A percentile compares a stretch with the other conserved stretches of the same genome.
Conservation (phyloP, 495 filamentous ascomycete species). For the Penicillium pulvis region DNA sequence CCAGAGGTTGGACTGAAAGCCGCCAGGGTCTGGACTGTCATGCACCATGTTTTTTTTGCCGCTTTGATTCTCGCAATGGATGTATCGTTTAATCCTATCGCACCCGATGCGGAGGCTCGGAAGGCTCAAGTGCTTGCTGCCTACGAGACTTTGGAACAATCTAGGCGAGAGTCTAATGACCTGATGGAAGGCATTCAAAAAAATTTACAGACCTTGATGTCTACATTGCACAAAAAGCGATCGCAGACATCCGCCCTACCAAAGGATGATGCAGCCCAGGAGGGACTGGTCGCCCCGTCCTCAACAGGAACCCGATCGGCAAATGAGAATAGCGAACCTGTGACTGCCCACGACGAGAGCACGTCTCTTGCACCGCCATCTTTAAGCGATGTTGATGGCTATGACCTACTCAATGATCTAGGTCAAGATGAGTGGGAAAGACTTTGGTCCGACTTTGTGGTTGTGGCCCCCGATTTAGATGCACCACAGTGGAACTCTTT, state of each 20-base stretch:
- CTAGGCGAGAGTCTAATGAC: slow-evolving; percentile 23
- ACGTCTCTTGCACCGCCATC: slow-evolving; percentile 7
- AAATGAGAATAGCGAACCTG: background rate
- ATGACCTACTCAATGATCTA: slow-evolving; percentile 14
- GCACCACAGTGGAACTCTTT: slow-evolving; percentile 31
- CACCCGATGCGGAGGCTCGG: slow-evolving; percentile 23
- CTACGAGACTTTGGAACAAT: slow-evolving; percentile 26
- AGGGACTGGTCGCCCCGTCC: background rate
- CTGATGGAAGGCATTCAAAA: slow-evolving; percentile 27
- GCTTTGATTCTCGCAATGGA: slow-evolving; percentile 34
- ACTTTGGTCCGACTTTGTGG: slow-evolving; percentile 30
- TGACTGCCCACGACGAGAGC: background rate
- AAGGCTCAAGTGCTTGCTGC: slow-evolving; percentile 29
- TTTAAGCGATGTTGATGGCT: background rate
- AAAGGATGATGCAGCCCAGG: background rate
- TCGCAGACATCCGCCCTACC: background rate
- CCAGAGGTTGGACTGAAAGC: slow-evolving; percentile 17
- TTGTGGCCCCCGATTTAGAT: slow-evolving; percentile 28
- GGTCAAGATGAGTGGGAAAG: slow-evolving; percentile 27
- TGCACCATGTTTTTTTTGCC: slow-evolving; percentile 33
- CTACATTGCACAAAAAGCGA: slow-evolving; percentile 24
- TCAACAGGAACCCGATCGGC: background rate
- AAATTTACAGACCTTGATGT: slow-evolving; percentile 32
- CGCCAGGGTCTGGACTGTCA: slow-evolving; percentile 25
- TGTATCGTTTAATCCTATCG: slow-evolving; percentile 28